Evolutionary conservation across 2,329 filamentous ascomycete genomes (phyloP).

Genomic region (Cladosporium sp.): DNA sequence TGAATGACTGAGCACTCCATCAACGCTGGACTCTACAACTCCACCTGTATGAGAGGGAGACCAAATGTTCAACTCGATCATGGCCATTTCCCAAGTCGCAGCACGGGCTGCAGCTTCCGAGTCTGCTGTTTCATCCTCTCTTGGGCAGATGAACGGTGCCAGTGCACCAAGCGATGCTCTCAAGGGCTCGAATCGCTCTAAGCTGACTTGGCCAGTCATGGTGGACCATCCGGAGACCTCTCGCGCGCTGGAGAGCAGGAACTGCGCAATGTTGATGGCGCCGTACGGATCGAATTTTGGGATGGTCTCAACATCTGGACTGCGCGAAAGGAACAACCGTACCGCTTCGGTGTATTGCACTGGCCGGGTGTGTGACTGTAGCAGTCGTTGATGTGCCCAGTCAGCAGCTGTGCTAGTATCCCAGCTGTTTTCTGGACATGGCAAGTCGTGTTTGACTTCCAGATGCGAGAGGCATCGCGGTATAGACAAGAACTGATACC

Average conservation of each 20-base stretch:
- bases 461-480: constrained; percentile 42
- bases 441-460: constrained; percentile 48
- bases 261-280: constrained; percentile 17
- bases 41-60: constrained; percentile 17
- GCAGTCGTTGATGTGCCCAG: constrained; percentile 38
- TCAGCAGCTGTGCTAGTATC: constrained; percentile 39
- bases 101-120: neutral
- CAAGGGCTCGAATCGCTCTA: constrained; percentile 17
- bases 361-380: neutral
- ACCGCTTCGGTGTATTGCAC: constrained; percentile 19
- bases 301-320: neutral
- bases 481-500: constrained; percentile 46
- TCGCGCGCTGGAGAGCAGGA: constrained; percentile 16
- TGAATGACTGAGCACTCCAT: constrained; percentile 10
- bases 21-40: constrained; percentile 8
- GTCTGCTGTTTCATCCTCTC: neutral
- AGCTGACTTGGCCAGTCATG: constrained; percentile 17
- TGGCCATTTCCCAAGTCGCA: constrained; percentile 20
- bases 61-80: constrained; percentile 19
- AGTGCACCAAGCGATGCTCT: constrained; percentile 14
- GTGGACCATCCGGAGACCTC: constrained; percentile 19
- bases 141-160: constrained; percentile 7
- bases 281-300: constrained; percentile 15
- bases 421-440: constrained; percentile 44
- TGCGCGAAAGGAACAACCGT: constrained; percentile 8